Evolutionary conservation across 495 filamentous ascomycete species (phyloP).

Genomic region (Penicillium waksmanii): DNA sequence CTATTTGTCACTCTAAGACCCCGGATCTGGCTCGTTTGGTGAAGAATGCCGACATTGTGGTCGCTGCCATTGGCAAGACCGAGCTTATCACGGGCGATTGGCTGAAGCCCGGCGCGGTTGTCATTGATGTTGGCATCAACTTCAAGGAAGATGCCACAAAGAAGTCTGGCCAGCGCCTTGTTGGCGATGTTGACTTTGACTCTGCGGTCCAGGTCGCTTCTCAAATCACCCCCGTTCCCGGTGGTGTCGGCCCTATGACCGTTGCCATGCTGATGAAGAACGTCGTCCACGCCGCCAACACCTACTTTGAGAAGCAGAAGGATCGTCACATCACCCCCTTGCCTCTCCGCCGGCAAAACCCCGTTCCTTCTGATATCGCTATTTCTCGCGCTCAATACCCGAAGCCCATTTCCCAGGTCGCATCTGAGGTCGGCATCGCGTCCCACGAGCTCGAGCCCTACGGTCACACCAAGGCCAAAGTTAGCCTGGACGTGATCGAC

Average conservation of each 20-base stretch:
- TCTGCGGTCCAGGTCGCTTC: constrained; percentile 85
- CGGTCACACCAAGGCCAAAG: constrained; percentile 92
- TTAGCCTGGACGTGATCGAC: constrained; percentile 79
- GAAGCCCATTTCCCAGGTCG: constrained; percentile 82
- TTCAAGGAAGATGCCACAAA: constrained; percentile 91
- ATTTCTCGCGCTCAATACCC: constrained; percentile 88
- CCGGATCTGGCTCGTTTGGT: constrained; percentile 69
- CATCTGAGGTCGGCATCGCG: constrained; percentile 85
- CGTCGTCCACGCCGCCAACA: constrained; percentile 79
- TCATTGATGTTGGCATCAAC: constrained; percentile 98
- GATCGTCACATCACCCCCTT: constrained; percentile 75
- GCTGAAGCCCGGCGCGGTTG: constrained; percentile 90
- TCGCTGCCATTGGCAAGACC: constrained; percentile 88
- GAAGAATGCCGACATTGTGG: constrained; percentile 84
- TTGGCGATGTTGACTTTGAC: constrained; percentile 94
- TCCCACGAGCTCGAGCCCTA: constrained; percentile 89
- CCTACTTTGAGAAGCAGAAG: constrained; percentile 81
- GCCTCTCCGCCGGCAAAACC: constrained; percentile 70
- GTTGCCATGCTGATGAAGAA: constrained; percentile 96
- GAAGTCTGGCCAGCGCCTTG: constrained; percentile 91
- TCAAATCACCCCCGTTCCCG: constrained; percentile 95
- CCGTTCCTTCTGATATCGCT: constrained; percentile 92
- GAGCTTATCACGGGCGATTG: constrained; percentile 91
- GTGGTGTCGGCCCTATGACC: constrained; percentile 97
- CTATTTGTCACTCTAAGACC: constrained; percentile 91